Base-by-base conservation (phyloP, 106 monocot genomes). In the Dioscorea zingiberensis region DNA sequence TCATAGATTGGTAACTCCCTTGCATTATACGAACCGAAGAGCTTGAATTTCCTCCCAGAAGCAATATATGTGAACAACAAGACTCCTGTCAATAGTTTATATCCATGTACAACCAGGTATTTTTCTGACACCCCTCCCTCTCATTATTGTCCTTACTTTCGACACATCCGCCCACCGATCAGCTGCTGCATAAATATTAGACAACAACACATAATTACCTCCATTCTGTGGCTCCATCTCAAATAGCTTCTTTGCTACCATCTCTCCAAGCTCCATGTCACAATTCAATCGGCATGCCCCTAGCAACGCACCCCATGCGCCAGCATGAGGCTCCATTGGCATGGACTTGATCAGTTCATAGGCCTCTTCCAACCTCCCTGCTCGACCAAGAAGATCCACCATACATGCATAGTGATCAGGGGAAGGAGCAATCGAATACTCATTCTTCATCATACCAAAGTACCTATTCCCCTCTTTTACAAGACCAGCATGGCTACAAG, bases 231-330 rank as follows among this genome's bases (percentile, higher is more conserved):
- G 89, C n/a, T 87, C 87, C 7, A 91, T 32, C 54, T 83, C 72
- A 57, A 86, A 86, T 22, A 83, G 75, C 47, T 56, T 72, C n/a
- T 47, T 58, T 19, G 75, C 81, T n/a, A 76, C 79, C 13, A 64
- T 56, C 55, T 82, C 76, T 16, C 77, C 90, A 23, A 87, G 74
- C 27, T 80, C 73, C 13, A 78, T 65, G 63, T 80, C 62, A 46
- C 64, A 68, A 74, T 90, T 74, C 10, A 71, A 16, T 23, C 71
- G 70, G 48, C 90, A 94, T 30, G 80, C 94, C 7, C 73, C 73
- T 53, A 94, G 67, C 55, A 90, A 69, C 29, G 94, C 90, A 32
- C 94, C 87, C 90, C 87, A 87, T 12, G 81, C 84, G 47, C 87
- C 83, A 19, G 69, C 74, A 68, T 94, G 71, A 49, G 84, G 74